phyloP scores from a whole-genome alignment of 108 stramenopile genomes.

The Seminavis robusta region DNA sequence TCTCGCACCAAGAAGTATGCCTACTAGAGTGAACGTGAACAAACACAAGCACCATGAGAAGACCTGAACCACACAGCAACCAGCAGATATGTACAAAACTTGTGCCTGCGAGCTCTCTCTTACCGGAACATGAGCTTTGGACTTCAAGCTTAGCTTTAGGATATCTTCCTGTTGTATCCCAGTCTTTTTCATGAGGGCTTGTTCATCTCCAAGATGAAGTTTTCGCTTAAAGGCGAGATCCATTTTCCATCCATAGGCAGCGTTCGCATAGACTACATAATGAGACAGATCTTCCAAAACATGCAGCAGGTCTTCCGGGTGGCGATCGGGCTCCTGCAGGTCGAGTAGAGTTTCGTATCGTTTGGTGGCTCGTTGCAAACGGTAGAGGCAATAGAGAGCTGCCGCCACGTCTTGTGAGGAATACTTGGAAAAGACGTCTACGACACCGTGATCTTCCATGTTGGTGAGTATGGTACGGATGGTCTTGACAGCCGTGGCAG shows the following conservation, averaged over 20 bases:
- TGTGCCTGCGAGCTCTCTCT: conserved; percentile 13
- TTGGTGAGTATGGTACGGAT: conserved; percentile 44
- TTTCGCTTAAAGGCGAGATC: conserved; percentile 47
- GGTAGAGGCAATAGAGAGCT: conserved; percentile 6
- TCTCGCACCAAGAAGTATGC: conserved; percentile 65
- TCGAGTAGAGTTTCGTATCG: not conserved
- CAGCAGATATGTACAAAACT: too few relatives aligned
- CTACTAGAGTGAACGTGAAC: too few relatives aligned
- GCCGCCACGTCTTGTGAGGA: conserved; percentile 12
- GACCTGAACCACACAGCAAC: too few relatives aligned
- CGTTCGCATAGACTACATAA: conserved; percentile 53
- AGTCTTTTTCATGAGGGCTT: conserved; percentile 38
- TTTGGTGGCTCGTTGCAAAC: conserved; percentile 8
- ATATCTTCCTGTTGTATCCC: conserved; percentile 44
- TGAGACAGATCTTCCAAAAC: conserved; percentile 55
- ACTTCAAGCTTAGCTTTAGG: conserved; percentile 46
- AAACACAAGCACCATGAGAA: too few relatives aligned
- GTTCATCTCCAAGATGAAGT: conserved; percentile 47
- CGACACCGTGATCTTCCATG: conserved; percentile 61
- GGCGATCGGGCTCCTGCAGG: not conserved
- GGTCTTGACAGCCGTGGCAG: conserved; percentile 42
- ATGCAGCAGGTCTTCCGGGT: conserved; percentile 1
- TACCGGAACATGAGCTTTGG: conserved; percentile 47
- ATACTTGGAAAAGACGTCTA: conserved; percentile 33
- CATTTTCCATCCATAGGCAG: conserved; percentile 74